Evolutionary conservation across 2,329 filamentous ascomycete species (phyloP).

Genomic region (Aureobasidium sp.): DNA sequence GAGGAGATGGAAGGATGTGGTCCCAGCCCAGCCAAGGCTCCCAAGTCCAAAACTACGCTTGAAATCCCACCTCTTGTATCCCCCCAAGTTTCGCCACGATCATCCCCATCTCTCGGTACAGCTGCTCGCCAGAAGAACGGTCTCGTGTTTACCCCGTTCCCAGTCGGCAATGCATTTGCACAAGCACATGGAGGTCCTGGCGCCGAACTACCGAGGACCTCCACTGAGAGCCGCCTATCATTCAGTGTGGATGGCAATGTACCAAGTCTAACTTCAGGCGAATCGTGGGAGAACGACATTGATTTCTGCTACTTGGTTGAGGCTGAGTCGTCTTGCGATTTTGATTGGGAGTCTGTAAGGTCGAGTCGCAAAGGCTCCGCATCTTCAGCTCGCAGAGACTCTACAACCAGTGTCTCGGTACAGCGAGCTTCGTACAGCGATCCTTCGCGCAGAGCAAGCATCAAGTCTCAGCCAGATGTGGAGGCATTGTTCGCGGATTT

Average conservation of each 20-base stretch:
- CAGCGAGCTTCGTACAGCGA: slow-evolving; percentile 1
- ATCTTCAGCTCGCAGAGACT: slow-evolving; percentile 17
- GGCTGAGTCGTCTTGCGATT: slow-evolving; percentile 54
- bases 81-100: background rate
- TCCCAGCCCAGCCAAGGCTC: background rate
- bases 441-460: slow-evolving; percentile 1
- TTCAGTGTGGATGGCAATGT: slow-evolving; percentile 17
- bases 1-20: slow-evolving; percentile 37
- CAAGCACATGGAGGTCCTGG: slow-evolving; percentile 5
- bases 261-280: slow-evolving; percentile 28
- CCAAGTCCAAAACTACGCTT: background rate
- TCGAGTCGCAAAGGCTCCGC: slow-evolving; percentile 15
- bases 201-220: slow-evolving; percentile 1
- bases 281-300: slow-evolving; percentile 56
- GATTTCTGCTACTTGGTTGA: slow-evolving; percentile 57
- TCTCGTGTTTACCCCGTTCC: slow-evolving; percentile 2
- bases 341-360: slow-evolving; percentile 45
- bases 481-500: slow-evolving; percentile 15
- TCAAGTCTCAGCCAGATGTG: slow-evolving; percentile 6
- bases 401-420: slow-evolving; percentile 3
- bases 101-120: background rate
- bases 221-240: slow-evolving; percentile 4
- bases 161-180: slow-evolving; percentile 11
- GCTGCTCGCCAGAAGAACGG: slow-evolving; percentile 1
- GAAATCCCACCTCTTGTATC: background rate